A percentile compares a stretch with the other conserved stretches of the same genome.
These are phyloP conservation scores for Populus hybrid DNA, from an alignment of 441 rosid genomes.

Conservation along the genomic window DNA sequence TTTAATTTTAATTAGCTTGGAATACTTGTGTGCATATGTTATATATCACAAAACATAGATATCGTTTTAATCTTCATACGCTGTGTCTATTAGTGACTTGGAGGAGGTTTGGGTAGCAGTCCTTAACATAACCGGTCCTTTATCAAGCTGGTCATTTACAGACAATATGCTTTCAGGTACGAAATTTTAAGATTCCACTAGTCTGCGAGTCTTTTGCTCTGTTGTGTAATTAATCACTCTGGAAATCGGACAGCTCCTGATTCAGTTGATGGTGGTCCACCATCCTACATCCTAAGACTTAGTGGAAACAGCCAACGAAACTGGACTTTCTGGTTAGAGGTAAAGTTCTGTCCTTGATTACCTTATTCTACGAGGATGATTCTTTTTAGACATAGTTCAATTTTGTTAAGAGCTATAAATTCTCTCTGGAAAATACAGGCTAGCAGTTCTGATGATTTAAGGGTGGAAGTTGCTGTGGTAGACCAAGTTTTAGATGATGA, in stretches of 20 bases:
- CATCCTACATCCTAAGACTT: conserved; percentile 79
- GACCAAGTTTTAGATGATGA: conserved; percentile 67
- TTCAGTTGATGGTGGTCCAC: conserved; percentile 59
- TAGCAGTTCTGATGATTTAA: conserved; percentile 40
- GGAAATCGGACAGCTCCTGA: conserved; percentile 58
- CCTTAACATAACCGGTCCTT: conserved; percentile 88
- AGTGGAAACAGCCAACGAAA: conserved; percentile 68
- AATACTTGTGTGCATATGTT: neutral
- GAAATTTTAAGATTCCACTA: conserved; percentile 5
- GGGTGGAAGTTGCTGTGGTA: conserved; percentile 75
- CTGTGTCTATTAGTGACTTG: conserved; percentile 58
- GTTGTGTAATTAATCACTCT: neutral
- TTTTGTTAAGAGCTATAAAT: neutral
- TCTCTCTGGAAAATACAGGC: conserved; percentile 40
- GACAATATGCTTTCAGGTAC: conserved; percentile 73
- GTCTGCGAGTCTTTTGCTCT: neutral
- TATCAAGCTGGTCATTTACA: conserved; percentile 93
- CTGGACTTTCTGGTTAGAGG: conserved; percentile 97
- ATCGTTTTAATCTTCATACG: conserved; percentile 1
- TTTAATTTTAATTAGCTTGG: neutral
- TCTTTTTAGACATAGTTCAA: neutral
- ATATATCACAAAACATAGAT: neutral
- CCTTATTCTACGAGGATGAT: neutral
- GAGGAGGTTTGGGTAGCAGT: conserved; percentile 95
- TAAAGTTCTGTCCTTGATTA: conserved; percentile 22